Evolutionary conservation across 345 rosid species (phyloP), one percentile per base, ranked within the genome.

Genomic region (Populus tremula): DNA sequence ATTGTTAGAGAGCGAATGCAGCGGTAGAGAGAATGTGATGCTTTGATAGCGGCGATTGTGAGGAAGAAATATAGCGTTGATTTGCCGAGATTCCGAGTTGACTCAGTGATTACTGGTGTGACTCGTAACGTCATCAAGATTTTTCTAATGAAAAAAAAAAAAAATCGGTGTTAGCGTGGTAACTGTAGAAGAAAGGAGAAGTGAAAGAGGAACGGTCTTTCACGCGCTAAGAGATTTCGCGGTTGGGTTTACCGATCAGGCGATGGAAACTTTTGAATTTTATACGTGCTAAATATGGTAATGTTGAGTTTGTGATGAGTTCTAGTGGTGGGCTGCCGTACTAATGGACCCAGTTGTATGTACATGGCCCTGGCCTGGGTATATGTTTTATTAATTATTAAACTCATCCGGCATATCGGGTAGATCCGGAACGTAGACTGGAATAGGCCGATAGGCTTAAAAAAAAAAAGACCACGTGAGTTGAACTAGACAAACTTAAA

Each of bases 71-170:
- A 85, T 4, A 86, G 53, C 2, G 81, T 72, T 13, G 86, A 61
- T 78, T 80, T 80, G 66, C 82, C 70, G 43, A 82, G 62, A 70
- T 80, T 47, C 78, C 89, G 79, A 85, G 85, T 84, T 79, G 84
- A 79, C 61, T 78, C 88, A 73, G 84, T 29, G 36, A 17, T 47
- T 10, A 35, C 29, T 53, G 45, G 11, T 18, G 10, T 29, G 10
- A 72, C 69, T 21, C 43, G 54, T 50, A 65, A 67, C 35, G 62
- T 72, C 64, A 53, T 71, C 10, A n/a, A 6, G 5, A 5, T 12
- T 45, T 45, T 41, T 41, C 45, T 2, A 41, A 41, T 41, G 45
- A 41, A 41, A 41, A 10, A 9, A 41, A 41, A 25, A 9, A 41
- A 41, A 41, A 9, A 2, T 41, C 45, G 45, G 45, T 41, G 45